Evolutionary conservation across 768 basidiomycete genomes (phyloP), one percentile per base, ranked within the genome.

Genomic region (Trametes meyenii): DNA sequence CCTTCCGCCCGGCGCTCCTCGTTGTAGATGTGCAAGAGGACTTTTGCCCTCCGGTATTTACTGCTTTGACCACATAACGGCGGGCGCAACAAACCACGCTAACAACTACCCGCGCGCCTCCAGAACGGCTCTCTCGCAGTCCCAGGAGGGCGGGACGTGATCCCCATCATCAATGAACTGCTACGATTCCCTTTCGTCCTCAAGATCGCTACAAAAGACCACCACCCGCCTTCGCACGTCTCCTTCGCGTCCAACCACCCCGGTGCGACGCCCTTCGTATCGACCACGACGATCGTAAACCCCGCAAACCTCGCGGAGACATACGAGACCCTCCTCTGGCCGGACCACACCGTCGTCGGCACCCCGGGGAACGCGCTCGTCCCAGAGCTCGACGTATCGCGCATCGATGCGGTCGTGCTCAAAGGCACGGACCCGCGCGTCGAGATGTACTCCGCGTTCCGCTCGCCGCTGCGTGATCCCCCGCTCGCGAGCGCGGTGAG

Each of bases 11-110:
- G 35, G 90, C 87, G 0, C 78, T 93, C 21, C 69, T 92, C 53
- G 81, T 93, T 56, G 77, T 94, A 39, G 92, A 94, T 70, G 81
- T 92, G 72, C 93, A 96, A 71, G 83, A 90, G 69, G 93, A 96
- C 72, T 96, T 96, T 67, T 82, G 93, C 26, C 71, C 71, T 52
- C 71, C 70, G 35, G 71, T 71, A 66, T 46, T 48, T 40, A 26
- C 36, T 42, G 8, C 29, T 26, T 23, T n/a, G 35, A 10, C 45
- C n/a, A 21, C 36, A 10, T 17, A 19, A 39, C 14, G 46, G 51
- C 8, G 26, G 24, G 21, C 21, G 33, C 39, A 23, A 55, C 49
- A 19, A 24, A 12, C 2, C 14, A 17, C 45, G 24, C 57, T 57
- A 44, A 53, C 23, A 36, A 29, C 10, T 14, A 42, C 46, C 29